Conservation (phyloP, 2,329 filamentous ascomycete species). For the Xylariaceae sp. region DNA sequence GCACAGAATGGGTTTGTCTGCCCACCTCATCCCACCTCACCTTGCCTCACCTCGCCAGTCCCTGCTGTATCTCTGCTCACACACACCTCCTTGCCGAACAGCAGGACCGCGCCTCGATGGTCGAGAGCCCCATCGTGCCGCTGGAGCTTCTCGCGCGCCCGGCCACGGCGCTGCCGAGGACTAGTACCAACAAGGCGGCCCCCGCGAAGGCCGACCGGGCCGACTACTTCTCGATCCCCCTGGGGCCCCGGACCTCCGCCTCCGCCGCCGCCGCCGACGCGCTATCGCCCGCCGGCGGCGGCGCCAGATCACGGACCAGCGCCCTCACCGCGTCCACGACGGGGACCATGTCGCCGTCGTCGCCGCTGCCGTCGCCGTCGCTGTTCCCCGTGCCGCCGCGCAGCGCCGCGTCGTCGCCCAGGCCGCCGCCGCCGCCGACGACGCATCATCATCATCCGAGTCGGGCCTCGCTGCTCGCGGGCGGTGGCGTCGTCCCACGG, state of each 20-base stretch:
- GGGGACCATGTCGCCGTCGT: slow-evolving; percentile 3
- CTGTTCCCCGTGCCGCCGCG: slow-evolving; percentile 10
- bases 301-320: neutral
- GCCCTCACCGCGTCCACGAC: neutral
- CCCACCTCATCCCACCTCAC: neutral
- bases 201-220: neutral
- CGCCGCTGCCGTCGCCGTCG: slow-evolving; percentile 10
- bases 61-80: no score
- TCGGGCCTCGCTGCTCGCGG: neutral
- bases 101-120: neutral
- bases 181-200: neutral
- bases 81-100: no score
- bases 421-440: neutral
- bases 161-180: neutral
- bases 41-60: no score
- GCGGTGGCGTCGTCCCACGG: neutral
- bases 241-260: neutral
- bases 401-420: neutral
- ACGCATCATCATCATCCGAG: neutral
- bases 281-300: slow-evolving; percentile 2
- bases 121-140: neutral
- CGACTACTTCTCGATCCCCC: neutral
- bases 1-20: neutral
- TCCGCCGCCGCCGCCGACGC: neutral
- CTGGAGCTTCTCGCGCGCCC: neutral